Evolutionary conservation across 306 rosid species (phyloP), one percentile per base, ranked within the genome.

Genomic region (Crataegus laevigata): DNA sequence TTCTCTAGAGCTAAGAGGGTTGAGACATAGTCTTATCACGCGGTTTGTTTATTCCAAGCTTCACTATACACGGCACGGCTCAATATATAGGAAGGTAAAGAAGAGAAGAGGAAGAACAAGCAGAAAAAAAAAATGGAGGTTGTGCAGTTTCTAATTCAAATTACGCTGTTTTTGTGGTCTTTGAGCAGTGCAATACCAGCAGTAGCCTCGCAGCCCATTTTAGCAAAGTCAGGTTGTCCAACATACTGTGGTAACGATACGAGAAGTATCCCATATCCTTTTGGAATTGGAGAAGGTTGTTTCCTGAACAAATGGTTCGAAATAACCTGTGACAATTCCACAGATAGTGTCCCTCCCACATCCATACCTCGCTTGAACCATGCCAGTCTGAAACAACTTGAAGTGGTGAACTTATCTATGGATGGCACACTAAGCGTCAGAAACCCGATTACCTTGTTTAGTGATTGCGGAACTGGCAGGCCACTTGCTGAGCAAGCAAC

Each of bases 281-380:
- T 87, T 10, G 91, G 89, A 29, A 81, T 87, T 52, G 73, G 73
- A 1, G 43, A 30, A 2, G 22, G 25, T 3, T 8, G 57, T 10
- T 87, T 87, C 78, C 63, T 62, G 2, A 43, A 72, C 51, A 26
- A 70, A 6, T 85, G 84, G 89, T 87, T 82, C 10, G 66, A 79
- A 73, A 70, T 89, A 4, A 64, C 60, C 0, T 86, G 90, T 75
- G 66, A 42, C 42, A 32, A 32, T 32, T 6, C 36, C 36, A 32
- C 7, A 32, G 0, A 5, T 6, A 1, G 6, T 6, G 3, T 0
- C 8, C 8, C 36, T 32, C 8, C 4, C 2, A n/a, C n/a, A n/a
- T n/a, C 57, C 11, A 58, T 5, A 45, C 65, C 79, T 14, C 43
- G 59, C 62, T 47, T 85, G 21, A 83, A 80, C 26, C 11, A 6